Evolutionary conservation across 441 rosid species (phyloP), one percentile per base, ranked within the genome.

Genomic region (Gossypium trilobum): DNA sequence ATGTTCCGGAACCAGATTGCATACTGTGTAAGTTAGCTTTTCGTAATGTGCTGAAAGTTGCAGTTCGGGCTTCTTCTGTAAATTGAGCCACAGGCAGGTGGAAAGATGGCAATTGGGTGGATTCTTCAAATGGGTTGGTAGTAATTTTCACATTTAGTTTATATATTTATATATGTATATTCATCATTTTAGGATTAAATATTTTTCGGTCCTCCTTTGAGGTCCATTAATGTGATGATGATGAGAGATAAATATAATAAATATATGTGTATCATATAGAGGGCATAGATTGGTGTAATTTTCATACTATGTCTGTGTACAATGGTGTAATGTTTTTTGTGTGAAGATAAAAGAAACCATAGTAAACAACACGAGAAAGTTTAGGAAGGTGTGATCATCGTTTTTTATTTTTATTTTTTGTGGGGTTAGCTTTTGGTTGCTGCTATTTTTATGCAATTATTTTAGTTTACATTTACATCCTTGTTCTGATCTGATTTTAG

Each of bases 281-380:
- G 85, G 85, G 78, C 78, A 78, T 73, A 75, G 75, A 59, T 71
- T 79, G 75, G 79, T 85, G 87, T 85, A 83, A 82, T 77, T 77
- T 57, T 57, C 33, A 8, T 19, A 8, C 20, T 54, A 54, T 54
- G 23, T 22, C 31, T 56, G 31, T 57, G 33, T 23, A 57, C 62
- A 57, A 57, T 23, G 8, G 25, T 57, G 36, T 57, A 25, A 25
- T 57, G 62, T 57, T 57, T 55, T 36, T 57, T 57, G 62, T 23
- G 62, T 57, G 62, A 23, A 57, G 62, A 25, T 13, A 11, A 57
- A 57, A 11, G n/a, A 4, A 11, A 23, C 23, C 25, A 11, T 11
- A 57, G 62, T 8, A 55, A 55, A 8, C 27, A 8, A 51, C 5
- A 7, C 10, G 59, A 23, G 16, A 11, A 56, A 7, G 33, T 56